Evolutionary conservation across 2,329 filamentous ascomycete genomes (phyloP), one percentile per base, ranked within the genome.

Genomic region (Alternaria postmessia): DNA sequence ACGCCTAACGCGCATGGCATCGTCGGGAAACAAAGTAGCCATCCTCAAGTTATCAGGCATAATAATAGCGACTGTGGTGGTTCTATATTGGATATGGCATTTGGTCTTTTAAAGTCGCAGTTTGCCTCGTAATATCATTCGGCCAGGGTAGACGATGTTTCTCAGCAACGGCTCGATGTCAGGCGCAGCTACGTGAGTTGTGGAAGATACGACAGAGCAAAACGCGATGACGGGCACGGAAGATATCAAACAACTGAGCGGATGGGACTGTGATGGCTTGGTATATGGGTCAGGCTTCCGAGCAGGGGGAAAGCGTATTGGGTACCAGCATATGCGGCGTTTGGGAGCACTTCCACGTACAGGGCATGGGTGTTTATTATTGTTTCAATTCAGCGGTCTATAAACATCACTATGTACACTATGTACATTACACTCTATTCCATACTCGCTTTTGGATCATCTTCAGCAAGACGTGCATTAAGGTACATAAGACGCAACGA

Each of bases 21-120:
- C 90, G 52, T 88, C 89, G 54, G 95, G 95, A 51, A 96, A 97
- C 80, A 94, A 93, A 72, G 87, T 97, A 41, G 94, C 95, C 16
- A 90, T 98, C 39, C 80, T 99, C 62, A 97, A 97, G 79, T 83
- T 99, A 49, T 89, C 93, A 0, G 94, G 87, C 24, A 96, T 97
- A 39, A 85, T 96, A 24, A 85, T 94, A 43, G 93, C 81, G 7
- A 79, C 82, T 8, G 89, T 96, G 47, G 71, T 98, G 54, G 79
- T 93, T 57, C 74, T 97, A 39, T 98, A 92, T 80, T 93, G 93
- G 75, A 80, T 90, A 12, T 81, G 85, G 68, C 62, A 66, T 44
- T 63, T 75, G 54, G 32, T 76, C 1, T 63, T 63, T 9, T 63
- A 18, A 47, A 30, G 20, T 24, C 9, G 11, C 39, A 12, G 39